Base-by-base conservation (phyloP, 2,329 filamentous ascomycete genomes). In the Emmonsia crescens region DNA sequence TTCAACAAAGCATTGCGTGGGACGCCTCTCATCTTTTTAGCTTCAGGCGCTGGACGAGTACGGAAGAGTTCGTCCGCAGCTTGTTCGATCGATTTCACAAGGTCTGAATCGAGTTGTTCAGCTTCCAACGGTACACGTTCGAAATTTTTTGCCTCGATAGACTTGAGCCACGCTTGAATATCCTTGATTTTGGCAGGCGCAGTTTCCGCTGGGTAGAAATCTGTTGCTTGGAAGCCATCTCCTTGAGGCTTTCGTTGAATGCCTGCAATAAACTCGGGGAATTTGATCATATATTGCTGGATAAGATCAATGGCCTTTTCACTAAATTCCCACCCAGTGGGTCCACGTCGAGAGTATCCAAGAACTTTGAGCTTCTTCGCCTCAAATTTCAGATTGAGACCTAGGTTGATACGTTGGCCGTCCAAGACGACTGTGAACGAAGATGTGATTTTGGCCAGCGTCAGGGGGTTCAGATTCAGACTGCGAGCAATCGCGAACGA, bases 381-480 rank as follows among this genome's bases (percentile, higher is more conserved):
- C 73, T 99, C 94, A 63, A 99, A 99, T 74, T 99, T 99, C 67
- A 99, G 82, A 70, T 99, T 99, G 64, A 99, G 80, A 0, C 94
- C 94, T 29, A 99, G 79, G 69, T 99, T 99, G 64, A 96, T 82
- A 68, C 89, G 89, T 62, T 91, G 80, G 31, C 89, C 91, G 62
- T 90, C 90, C 3, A 93, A 85, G 21, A 85, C 85, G 62, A 99
- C 89, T 60, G 87, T 89, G 74, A 96, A 97, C 0, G 93, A 92
- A 1, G 94, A 96, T 0, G 94, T 97, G 69, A 99, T 89, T 80
- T 96, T 99, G 75, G 92, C 96, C 38, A 99, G 79, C 1, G 94
- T 89, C 57, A 99, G 80, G 8, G 92, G 88, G 66, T 96, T 92
- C 64, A 99, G 80, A 4, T 84, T 82, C 12, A 99, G 80, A 71